Base-by-base conservation (phyloP, 257 asterid genomes). In the Rubia yunnanensis region DNA sequence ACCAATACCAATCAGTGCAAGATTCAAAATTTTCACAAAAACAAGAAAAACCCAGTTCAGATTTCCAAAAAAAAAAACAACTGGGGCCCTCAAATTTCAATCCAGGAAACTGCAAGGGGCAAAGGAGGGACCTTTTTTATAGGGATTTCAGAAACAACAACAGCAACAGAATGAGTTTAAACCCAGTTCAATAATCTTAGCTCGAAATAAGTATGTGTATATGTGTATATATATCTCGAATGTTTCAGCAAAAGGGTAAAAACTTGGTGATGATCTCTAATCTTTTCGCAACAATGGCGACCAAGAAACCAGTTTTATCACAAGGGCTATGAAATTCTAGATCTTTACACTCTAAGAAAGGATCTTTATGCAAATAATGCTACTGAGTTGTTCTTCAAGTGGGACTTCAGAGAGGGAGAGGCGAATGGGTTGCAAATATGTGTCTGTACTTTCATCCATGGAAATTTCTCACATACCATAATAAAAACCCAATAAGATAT, bases 21-120 rank as follows among this genome's bases (percentile, higher is more conserved):
- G 32, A 58, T 44, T 64, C 31, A 38, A 60, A 23, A 67, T 63
- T 36, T 9, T 24, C 27, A 53, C 8, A 35, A 66, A n/a, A 10
- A 74, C 57, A n/a, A 53, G 66, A 60, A 76, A 77, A 76, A 48
- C 79, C 83, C 80, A 77, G 72, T 39, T 52, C 74, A 64, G 50
- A 76, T 53, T 61, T 70, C 64, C 72, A 72, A 81, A 64, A 52
- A 30, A 66, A 75, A 77, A 66, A 53, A 36, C 30, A 61, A 39
- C 44, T 30, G 55, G 78, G 67, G 54, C 35, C 41, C 60, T 54
- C 27, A 44, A 34, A 66, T 46, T 67, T 44, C 20, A 44, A 73
- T 48, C 65, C 71, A 64, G 67, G 26, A 72, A 46, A 65, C 72
- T 26, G 5, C 28, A 0, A 55, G 63, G 69, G 63, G 66, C 39